Conservation (phyloP, 139 green algal genomes). For the Chlorella ohadii region DNA sequence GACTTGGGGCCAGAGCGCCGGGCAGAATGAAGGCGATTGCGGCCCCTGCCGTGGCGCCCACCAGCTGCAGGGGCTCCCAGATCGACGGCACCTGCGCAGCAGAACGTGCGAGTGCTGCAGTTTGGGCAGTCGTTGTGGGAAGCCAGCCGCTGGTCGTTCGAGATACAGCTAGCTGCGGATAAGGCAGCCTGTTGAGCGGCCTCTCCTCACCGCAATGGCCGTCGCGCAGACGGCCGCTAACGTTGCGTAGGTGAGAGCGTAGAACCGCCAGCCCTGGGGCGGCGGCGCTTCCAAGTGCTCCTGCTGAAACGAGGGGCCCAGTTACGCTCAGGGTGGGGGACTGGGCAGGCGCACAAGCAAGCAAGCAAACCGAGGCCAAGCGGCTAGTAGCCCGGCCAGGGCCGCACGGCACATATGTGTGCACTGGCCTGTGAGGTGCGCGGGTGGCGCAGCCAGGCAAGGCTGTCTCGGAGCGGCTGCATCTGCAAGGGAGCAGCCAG, state of each 20-base stretch:
- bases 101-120: no score
- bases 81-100: background rate
- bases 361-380: background rate
- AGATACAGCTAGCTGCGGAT: background rate
- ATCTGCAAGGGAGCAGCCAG: background rate
- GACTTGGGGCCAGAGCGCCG: background rate
- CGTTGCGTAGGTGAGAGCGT: background rate
- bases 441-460: background rate
- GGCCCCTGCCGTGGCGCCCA: background rate
- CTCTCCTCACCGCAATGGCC: background rate
- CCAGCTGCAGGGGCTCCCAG: slow-evolving; percentile 15
- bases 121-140: no score
- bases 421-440: background rate
- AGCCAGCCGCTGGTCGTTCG: background rate
- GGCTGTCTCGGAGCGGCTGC: background rate
- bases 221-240: background rate
- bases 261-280: background rate
- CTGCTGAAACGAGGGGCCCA: background rate
- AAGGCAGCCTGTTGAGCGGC: background rate
- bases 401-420: background rate
- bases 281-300: no score
- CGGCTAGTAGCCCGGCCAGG: no score
- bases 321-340: background rate
- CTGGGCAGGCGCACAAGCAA: background rate
- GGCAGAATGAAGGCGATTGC: background rate